phyloP scores from a whole-genome alignment of 345 rosid species.

The Noccaea bulbosa region DNA sequence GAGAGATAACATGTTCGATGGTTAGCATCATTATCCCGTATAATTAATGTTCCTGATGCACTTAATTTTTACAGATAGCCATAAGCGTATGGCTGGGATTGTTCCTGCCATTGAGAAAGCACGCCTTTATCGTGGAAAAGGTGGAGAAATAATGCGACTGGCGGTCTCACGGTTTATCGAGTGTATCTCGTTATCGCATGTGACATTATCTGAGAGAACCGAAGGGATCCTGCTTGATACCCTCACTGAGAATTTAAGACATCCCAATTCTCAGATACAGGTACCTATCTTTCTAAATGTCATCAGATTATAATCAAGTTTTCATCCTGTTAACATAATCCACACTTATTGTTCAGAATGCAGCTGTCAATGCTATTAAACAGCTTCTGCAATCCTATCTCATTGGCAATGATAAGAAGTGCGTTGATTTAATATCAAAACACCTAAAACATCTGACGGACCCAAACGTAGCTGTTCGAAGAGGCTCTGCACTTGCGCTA shows the following conservation, averaged over 20 bases:
- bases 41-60: conserved; percentile 9
- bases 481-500: conserved; percentile 87
- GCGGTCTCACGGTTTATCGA: conserved; percentile 94
- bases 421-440: conserved; percentile 55
- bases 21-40: conserved; percentile 5
- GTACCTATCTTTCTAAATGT: conserved; percentile 45
- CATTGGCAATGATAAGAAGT: conserved; percentile 43
- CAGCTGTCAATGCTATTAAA: conserved; percentile 79
- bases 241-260: conserved; percentile 83
- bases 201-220: conserved; percentile 71
- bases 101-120: conserved; percentile 95
- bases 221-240: conserved; percentile 70
- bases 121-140: conserved; percentile 97
- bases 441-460: conserved; percentile 69
- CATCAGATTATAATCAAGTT: conserved; percentile 16
- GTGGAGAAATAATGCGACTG: conserved; percentile 97
- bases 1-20: conserved; percentile 3
- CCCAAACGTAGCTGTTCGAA: conserved; percentile 85
- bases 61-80: conserved; percentile 56
- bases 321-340: conserved; percentile 17
- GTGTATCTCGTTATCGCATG: conserved; percentile 66
- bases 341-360: conserved; percentile 53
- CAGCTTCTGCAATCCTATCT: conserved; percentile 67
- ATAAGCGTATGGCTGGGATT: conserved; percentile 70
- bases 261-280: conserved; percentile 97